Evolutionary conservation across 306 rosid genomes (phyloP).

Genomic region (Cercis canadensis): DNA sequence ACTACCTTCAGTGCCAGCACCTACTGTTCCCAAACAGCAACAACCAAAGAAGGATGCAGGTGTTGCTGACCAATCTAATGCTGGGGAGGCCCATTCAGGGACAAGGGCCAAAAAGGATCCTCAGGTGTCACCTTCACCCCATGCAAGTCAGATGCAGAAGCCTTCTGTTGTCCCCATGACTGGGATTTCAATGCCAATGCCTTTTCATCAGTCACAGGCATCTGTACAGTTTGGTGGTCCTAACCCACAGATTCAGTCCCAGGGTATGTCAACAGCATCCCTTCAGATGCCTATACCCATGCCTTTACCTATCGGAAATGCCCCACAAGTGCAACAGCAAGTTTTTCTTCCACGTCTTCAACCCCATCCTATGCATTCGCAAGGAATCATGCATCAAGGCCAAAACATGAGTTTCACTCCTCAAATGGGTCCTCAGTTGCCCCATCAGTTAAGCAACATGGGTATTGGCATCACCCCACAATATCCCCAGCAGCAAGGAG

Average conservation of each 20-base stretch:
- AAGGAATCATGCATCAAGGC: constrained; percentile 71
- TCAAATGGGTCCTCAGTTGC: constrained; percentile 74
- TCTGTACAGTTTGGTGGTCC: constrained; percentile 80
- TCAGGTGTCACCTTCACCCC: constrained; percentile 50
- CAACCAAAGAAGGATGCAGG: constrained; percentile 66
- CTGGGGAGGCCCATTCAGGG: constrained; percentile 53
- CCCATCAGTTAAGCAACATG: constrained; percentile 72
- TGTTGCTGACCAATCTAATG: constrained; percentile 53
- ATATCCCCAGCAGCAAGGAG: constrained; percentile 82
- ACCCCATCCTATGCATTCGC: constrained; percentile 79
- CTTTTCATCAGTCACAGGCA: constrained; percentile 72
- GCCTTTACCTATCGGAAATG: constrained; percentile 68
- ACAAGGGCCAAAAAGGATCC: constrained; percentile 62
- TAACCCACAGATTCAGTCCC: constrained; percentile 81
- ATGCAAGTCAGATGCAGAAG: constrained; percentile 68
- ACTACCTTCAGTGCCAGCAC: constrained; percentile 64
- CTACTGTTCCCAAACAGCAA: constrained; percentile 77
- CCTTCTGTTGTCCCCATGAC: constrained; percentile 61
- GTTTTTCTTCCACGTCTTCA: constrained; percentile 77
- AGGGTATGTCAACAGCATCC: constrained; percentile 68
- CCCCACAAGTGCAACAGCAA: constrained; percentile 74
- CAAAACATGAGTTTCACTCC: constrained; percentile 65
- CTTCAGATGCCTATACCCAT: constrained; percentile 74
- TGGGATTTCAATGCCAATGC: constrained; percentile 70
- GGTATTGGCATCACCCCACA: constrained; percentile 63